Conservation (phyloP, 2,329 filamentous ascomycete species). For the Parasarocladium wereldwijsianum region DNA sequence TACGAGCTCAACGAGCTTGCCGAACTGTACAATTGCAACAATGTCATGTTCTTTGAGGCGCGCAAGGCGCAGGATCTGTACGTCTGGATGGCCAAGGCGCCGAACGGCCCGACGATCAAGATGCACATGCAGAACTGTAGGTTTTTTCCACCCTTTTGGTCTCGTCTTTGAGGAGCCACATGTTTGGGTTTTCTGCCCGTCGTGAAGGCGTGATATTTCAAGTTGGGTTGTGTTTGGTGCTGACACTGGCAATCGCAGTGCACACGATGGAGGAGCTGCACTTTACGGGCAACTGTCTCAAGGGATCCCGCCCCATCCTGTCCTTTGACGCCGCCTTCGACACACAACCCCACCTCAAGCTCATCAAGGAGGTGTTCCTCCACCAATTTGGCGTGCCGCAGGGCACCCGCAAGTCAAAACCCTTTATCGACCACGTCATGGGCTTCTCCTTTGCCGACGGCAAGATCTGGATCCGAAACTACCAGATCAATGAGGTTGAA, state of each 20-base stretch:
- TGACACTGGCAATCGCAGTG: conserved; percentile 31
- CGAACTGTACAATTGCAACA: conserved; percentile 83
- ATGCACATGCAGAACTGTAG: conserved; percentile 66
- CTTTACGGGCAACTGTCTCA: conserved; percentile 93
- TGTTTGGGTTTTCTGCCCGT: too few species aligned
- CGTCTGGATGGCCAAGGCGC: conserved; percentile 81
- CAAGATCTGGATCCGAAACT: conserved; percentile 92
- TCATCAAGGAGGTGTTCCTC: conserved; percentile 80
- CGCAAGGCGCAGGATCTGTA: conserved; percentile 91
- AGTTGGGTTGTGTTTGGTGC: neutral
- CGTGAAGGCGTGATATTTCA: neutral
- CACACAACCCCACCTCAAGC: conserved; percentile 58
- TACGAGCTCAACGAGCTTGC: conserved; percentile 63
- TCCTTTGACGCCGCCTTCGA: conserved; percentile 87
- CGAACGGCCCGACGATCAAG: conserved; percentile 48
- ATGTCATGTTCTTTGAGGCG: conserved; percentile 89
- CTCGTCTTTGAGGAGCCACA: too few species aligned
- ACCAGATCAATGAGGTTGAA: conserved; percentile 81
- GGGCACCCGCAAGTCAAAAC: conserved; percentile 77
- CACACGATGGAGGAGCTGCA: conserved; percentile 96
- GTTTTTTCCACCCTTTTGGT: conserved; percentile 9
- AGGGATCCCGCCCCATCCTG: conserved; percentile 79
- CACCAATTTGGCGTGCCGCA: conserved; percentile 90
- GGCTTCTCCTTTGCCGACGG: conserved; percentile 80
- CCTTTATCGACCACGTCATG: conserved; percentile 92